Conservation (phyloP, 2,329 filamentous ascomycete species). For the Xylariomycetidae sp. region DNA sequence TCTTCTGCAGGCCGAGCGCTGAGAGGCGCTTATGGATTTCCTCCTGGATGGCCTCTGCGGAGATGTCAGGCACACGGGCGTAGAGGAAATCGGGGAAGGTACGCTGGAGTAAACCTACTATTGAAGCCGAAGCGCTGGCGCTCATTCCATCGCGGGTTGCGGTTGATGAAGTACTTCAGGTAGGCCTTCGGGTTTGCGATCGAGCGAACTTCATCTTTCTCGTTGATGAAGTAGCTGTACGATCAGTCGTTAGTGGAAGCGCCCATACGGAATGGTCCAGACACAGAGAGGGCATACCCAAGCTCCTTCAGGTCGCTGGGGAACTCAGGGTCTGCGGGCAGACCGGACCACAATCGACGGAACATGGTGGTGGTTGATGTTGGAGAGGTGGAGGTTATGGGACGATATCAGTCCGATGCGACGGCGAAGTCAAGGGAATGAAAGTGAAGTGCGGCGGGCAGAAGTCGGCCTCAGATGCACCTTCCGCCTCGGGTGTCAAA, state of each 20-base stretch:
- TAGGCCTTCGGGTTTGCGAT: constrained; percentile 61
- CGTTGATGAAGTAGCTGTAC: constrained; percentile 70
- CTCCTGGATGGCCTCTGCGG: constrained; percentile 53
- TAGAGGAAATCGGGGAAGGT: not conserved
- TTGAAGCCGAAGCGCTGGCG: constrained; percentile 71
- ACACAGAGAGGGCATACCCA: constrained; percentile 49
- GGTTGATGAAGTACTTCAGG: constrained; percentile 69
- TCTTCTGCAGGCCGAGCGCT: constrained; percentile 50
- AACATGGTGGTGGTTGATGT: constrained; percentile 54
- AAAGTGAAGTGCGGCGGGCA: too few relatives aligned
- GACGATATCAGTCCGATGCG: not conserved
- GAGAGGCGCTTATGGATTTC: constrained; percentile 59
- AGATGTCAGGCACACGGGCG: not conserved
- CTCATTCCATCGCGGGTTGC: constrained; percentile 71
- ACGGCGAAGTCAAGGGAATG: too few relatives aligned
- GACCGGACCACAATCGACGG: constrained; percentile 57
- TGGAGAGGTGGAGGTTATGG: not conserved
- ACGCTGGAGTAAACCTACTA: constrained; percentile 37
- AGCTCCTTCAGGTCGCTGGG: constrained; percentile 60
- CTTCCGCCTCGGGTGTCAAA: too few relatives aligned
- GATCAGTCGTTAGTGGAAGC: not conserved
- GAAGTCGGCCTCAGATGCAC: too few relatives aligned
- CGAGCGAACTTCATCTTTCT: constrained; percentile 66
- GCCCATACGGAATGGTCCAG: not conserved
- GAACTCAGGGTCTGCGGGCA: constrained; percentile 66